A percentile compares a stretch with the other conserved stretches of the same genome.
These are phyloP conservation scores for Daldinia caldariorum DNA, from an alignment of 495 filamentous ascomycete genomes.

Conservation along the genomic window DNA sequence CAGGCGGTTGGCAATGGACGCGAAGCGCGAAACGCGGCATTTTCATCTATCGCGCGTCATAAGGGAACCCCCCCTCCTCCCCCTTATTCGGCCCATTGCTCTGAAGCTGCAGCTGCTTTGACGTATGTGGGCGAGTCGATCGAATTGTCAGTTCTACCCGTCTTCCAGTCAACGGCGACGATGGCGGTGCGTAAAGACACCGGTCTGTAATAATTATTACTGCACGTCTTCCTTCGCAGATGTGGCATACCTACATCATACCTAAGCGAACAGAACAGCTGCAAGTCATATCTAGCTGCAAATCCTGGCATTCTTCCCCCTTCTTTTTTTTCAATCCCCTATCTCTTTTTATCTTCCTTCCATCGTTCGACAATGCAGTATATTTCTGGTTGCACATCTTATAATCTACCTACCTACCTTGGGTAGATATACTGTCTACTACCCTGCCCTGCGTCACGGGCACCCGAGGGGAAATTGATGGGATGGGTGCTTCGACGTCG, in stretches of 20 bases:
- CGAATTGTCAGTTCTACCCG: not conserved
- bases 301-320: slow-evolving; percentile 1
- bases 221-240: not conserved
- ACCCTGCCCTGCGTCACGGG: not conserved
- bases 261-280: not conserved
- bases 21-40: slow-evolving; percentile 3
- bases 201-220: too few relatives aligned
- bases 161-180: not conserved
- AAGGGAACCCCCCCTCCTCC: not conserved
- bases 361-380: not conserved
- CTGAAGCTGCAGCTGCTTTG: slow-evolving; percentile 11
- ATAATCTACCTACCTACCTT: not conserved
- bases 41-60: not conserved
- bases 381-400: slow-evolving; percentile 1
- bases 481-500: slow-evolving; percentile 5
- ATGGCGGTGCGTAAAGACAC: not conserved
- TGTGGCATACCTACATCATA: slow-evolving; percentile 1
- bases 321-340: not conserved
- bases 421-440: too few relatives aligned
- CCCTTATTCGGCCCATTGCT: slow-evolving; percentile 16
- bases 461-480: not conserved
- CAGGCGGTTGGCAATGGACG: not conserved
- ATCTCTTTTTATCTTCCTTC: not conserved
- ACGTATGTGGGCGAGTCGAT: not conserved
- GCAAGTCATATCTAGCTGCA: slow-evolving; percentile 4